phyloP scores from a whole-genome alignment of 306 rosid genomes.

The Rosa lucieae region DNA sequence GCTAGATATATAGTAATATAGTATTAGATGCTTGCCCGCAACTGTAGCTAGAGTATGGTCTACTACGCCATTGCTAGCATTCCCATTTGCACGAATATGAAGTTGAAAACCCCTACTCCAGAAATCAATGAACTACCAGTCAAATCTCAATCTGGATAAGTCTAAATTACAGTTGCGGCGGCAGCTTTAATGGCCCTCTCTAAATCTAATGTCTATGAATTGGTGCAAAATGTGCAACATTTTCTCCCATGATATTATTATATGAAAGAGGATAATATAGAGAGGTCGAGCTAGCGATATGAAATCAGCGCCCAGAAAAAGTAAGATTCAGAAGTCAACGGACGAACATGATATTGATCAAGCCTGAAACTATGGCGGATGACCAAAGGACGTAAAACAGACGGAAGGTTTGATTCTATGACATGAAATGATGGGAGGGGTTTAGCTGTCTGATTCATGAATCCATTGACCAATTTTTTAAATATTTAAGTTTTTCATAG shows the following conservation, averaged over 20 bases:
- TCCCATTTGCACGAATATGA: slow-evolving; percentile 11
- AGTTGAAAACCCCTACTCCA: neutral
- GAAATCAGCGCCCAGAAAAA: neutral
- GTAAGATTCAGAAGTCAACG: neutral
- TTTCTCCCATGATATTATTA: neutral
- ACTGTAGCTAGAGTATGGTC: too few relatives aligned
- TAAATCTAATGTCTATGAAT: neutral
- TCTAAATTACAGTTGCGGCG: neutral
- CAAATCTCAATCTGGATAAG: neutral
- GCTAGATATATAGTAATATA: neutral
- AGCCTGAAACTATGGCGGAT: slow-evolving; percentile 1
- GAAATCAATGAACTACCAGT: neutral
- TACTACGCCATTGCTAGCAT: neutral
- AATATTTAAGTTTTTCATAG: neutral
- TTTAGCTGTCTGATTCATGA: neutral
- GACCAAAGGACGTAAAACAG: slow-evolving; percentile 2
- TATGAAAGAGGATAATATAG: neutral
- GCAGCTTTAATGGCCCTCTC: neutral
- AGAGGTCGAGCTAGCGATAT: neutral
- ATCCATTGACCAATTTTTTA: neutral
- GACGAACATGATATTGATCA: neutral
- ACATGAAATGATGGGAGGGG: neutral
- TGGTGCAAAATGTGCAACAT: neutral
- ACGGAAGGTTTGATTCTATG: neutral
- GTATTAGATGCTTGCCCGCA: neutral